Conservation (phyloP, 148 eudicot genomes). For the Nepenthes gracilis region DNA sequence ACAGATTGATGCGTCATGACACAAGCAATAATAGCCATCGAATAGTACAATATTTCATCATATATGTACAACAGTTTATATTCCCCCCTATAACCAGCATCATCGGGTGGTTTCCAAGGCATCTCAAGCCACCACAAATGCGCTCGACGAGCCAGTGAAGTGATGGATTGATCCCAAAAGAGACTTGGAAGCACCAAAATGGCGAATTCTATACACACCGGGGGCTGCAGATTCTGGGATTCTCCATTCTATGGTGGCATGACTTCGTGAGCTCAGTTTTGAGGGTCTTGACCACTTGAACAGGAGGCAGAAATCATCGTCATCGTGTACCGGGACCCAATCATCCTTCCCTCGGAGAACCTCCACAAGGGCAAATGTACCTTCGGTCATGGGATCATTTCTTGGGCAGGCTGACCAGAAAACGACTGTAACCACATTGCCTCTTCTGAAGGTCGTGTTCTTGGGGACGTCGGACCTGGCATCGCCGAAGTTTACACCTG, state of each 20-base stretch:
- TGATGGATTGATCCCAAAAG: constrained; percentile 53
- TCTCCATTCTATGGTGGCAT: constrained; percentile 76
- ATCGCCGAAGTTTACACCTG: constrained; percentile 60
- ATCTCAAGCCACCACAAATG: constrained; percentile 57
- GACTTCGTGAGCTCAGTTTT: constrained; percentile 56
- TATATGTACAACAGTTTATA: no score
- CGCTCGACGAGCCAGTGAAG: constrained; percentile 74
- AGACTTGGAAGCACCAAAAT: constrained; percentile 79
- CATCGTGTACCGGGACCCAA: constrained; percentile 78
- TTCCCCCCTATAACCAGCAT: no score
- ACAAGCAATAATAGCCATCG: no score
- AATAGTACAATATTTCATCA: no score
- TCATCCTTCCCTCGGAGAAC: constrained; percentile 41
- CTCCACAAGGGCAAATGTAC: constrained; percentile 78
- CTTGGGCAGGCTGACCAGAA: constrained; percentile 93
- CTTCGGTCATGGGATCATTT: constrained; percentile 91
- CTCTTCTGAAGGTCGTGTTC: constrained; percentile 62
- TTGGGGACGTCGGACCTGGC: constrained; percentile 39
- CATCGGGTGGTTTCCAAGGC: no score
- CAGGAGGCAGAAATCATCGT: constrained; percentile 78
- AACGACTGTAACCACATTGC: constrained; percentile 42
- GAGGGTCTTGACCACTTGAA: constrained; percentile 74
- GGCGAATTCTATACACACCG: constrained; percentile 73
- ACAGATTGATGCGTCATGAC: no score
- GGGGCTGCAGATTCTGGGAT: constrained; percentile 46